Evolutionary conservation across 2,329 filamentous ascomycete species (phyloP), one percentile per base, ranked within the genome.

Genomic region (Verticillium dahliae): DNA sequence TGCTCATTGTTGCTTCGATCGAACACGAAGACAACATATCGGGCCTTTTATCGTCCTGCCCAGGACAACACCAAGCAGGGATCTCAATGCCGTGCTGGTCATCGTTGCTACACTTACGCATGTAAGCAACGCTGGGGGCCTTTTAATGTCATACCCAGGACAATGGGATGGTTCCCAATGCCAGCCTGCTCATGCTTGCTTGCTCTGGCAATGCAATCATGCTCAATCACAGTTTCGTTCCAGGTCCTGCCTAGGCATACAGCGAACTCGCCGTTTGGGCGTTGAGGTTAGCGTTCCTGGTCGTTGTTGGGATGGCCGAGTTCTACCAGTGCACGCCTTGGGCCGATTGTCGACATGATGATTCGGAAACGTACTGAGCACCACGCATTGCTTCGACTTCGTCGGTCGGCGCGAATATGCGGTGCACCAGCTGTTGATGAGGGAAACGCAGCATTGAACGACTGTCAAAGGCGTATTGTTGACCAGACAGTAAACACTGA

Each of bases 31-130:
- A 50, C 50, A 62, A 57, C 62, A 6, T 31, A 2, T 14, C 39
- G 60, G 70, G 73, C 72, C 69, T 72, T 76, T 74, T 74, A 67
- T 65, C 60, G 70, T 75, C 73, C 56, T 74, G 68, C 72, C 70
- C 65, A 73, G 72, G 73, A 75, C 72, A 62, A 67, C 38, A 27
- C 52, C 39, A 33, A 35, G 55, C 15, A 15, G 54, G 27, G 37
- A 22, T 10, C 18, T 52, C 45, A 18, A 27, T 18, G 11, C 18
- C 45, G 45, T 27, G 55, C 61, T 39, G 62, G 33, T 58, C 57
- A 58, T 63, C 31, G 45, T 59, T 61, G 61, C 58, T 38, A 58
- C 18, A 37, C 22, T 27, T 18, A 1, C 15, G 22, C 45, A 27
- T 9, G 45, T 18, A 33, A 56, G 56, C 50, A 62, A 57, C 62